Evolutionary conservation across 768 basidiomycete genomes (phyloP).

Genomic region (Boletus reticuloceps): DNA sequence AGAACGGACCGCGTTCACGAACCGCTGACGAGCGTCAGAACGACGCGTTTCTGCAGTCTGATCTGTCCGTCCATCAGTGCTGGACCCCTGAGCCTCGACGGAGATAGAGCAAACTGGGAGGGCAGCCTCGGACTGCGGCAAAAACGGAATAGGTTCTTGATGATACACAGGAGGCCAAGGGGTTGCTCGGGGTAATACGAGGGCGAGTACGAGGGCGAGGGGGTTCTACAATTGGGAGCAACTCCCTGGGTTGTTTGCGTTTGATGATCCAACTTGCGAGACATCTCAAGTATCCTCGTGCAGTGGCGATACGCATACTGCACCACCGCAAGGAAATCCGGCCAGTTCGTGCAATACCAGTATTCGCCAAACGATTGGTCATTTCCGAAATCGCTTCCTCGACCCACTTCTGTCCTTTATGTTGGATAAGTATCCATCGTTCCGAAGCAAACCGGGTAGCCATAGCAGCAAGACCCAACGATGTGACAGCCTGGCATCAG

Average conservation of each 20-base stretch:
- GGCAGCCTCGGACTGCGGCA: too few species aligned
- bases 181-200: background rate
- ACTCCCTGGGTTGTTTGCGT: slow-evolving; percentile 13
- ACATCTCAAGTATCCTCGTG: slow-evolving; percentile 20
- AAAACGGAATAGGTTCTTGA: too few species aligned
- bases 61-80: too few species aligned
- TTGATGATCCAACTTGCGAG: slow-evolving; percentile 21
- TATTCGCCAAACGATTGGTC: slow-evolving; percentile 21
- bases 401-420: slow-evolving; percentile 49
- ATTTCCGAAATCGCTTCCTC: slow-evolving; percentile 38
- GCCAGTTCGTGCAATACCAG: slow-evolving; percentile 21
- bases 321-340: slow-evolving; percentile 25
- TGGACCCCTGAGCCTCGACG: too few species aligned
- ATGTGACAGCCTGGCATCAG: slow-evolving; percentile 31
- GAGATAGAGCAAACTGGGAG: too few species aligned
- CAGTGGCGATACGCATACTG: slow-evolving; percentile 10
- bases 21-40: too few species aligned
- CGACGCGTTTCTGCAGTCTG: too few species aligned
- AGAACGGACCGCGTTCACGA: slow-evolving; percentile 43
- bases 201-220: slow-evolving; percentile 5
- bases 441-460: slow-evolving; percentile 53
- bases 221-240: too few species aligned
- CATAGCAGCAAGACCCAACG: slow-evolving; percentile 45
- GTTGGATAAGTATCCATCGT: slow-evolving; percentile 45
- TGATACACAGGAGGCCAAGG: background rate